Evolutionary conservation across 768 basidiomycete species (phyloP), one percentile per base, ranked within the genome.

Genomic region (Tubosaeta sp.): DNA sequence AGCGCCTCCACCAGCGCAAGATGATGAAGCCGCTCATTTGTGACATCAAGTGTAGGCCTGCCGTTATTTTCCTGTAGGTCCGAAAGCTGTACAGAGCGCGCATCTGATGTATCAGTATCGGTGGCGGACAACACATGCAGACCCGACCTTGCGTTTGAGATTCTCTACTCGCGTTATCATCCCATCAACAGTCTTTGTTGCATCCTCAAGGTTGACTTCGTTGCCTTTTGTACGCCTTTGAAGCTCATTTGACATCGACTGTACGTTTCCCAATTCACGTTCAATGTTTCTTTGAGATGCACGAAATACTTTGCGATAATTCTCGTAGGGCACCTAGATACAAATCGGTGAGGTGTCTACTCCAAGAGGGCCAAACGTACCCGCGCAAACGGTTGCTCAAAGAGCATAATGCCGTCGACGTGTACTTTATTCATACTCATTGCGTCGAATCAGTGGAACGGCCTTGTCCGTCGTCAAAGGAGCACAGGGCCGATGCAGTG

Each of bases 281-380:
- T 94, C 92, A 48, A 92, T 82, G 54, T 83, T 77, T 70, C 83
- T 83, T 65, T 92, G 90, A 1, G 86, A 83, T 16, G 84, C 79
- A 30, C 91, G 83, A 63, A 94, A 94, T n/a, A 86, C 77, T 69
- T 87, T 90, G 59, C 89, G 84, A 62, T 91, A 89, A 59, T 87
- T 87, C 72, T 94, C 92, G 69, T 86, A 90, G 11, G 92, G 92
- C 12, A 92, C 89, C 92, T 94, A 57, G 34, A 42, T 36, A 42
- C 30, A 44, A n/a, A n/a, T 47, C 39, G 11, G 48, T 66, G 52
- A 61, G 44, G 42, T 32, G 21, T 19, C 24, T 46, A 42, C 24
- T 27, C n/a, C 11, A 19, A 19, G 31, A 49, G 34, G 42, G 50
- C 31, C 32, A 30, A 49, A 61, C 78, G 46, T 61, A 90, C 90